Conservation (phyloP, 768 basidiomycete genomes). For the Tricholoma matsutake region DNA sequence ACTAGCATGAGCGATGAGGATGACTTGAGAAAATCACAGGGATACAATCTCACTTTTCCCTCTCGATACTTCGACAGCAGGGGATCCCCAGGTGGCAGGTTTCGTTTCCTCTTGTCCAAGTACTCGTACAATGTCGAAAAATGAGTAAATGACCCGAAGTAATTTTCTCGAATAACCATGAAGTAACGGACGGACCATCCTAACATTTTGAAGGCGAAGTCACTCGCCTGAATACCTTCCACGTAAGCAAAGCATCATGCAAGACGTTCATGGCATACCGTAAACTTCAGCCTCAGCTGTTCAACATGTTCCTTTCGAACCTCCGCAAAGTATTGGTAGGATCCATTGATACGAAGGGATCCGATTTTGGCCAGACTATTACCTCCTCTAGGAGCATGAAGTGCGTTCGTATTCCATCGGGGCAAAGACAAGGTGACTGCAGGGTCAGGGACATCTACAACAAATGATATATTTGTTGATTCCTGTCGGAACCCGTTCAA, state of each 20-base stretch:
- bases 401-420: constrained; percentile 83
- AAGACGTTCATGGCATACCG: constrained; percentile 37
- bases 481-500: constrained; percentile 73
- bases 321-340: constrained; percentile 71
- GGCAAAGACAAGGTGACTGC: constrained; percentile 67
- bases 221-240: constrained; percentile 38
- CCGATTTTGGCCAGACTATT: constrained; percentile 61
- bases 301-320: constrained; percentile 73
- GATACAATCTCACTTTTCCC: constrained; percentile 54
- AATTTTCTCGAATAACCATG: constrained; percentile 89
- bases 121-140: constrained; percentile 89
- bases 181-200: constrained; percentile 91
- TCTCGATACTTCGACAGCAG: constrained; percentile 75
- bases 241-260: background rate
- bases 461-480: constrained; percentile 63
- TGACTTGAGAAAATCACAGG: background rate
- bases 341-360: constrained; percentile 55
- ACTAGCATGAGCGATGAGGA: constrained; percentile 38
- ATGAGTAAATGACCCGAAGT: constrained; percentile 91
- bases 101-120: constrained; percentile 59
- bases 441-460: constrained; percentile 55
- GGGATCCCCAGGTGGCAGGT: constrained; percentile 74
- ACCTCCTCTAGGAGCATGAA: constrained; percentile 60
- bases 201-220: constrained; percentile 62
- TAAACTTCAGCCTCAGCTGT: constrained; percentile 65